These are phyloP conservation scores for Neopestalotiopsis sp. DNA, from an alignment of 2,329 filamentous ascomycete genomes.

Conservation along the genomic window DNA sequence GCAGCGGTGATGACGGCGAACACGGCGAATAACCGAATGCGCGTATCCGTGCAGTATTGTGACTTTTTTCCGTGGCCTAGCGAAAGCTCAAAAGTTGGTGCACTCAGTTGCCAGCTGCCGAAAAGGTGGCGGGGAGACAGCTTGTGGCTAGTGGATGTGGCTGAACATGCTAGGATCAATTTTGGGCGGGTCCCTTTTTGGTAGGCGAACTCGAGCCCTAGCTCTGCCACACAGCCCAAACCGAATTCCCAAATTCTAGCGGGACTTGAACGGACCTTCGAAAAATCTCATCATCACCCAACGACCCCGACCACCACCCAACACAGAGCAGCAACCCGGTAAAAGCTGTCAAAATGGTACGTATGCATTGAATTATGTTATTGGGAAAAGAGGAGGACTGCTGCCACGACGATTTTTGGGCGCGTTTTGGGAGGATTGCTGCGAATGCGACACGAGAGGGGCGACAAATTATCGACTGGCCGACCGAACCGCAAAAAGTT, in stretches of 20 bases:
- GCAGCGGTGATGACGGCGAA: neutral
- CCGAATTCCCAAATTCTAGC: constrained; percentile 19
- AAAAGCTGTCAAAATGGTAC: constrained; percentile 56
- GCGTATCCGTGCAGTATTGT: neutral
- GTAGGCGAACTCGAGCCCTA: constrained; percentile 10
- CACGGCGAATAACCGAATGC: too few relatives aligned
- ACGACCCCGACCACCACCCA: constrained; percentile 28
- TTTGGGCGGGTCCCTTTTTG: neutral
- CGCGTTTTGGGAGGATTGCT: neutral
- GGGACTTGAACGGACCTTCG: constrained; percentile 12
- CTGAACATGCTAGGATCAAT: neutral
- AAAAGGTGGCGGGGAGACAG: neutral
- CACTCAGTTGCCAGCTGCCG: neutral
- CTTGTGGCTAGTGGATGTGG: neutral
- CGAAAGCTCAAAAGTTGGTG: neutral
- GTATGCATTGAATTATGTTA: constrained; percentile 19
- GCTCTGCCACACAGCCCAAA: constrained; percentile 17
- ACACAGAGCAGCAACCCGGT: constrained; percentile 38
- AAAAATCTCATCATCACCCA: constrained; percentile 18
- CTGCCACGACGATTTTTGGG: neutral
- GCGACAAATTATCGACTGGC: constrained; percentile 8
- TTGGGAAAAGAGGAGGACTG: neutral
- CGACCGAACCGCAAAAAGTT: neutral
- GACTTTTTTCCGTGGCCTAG: neutral
- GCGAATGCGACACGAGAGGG: neutral